These are phyloP conservation scores for Penstemon newberryi DNA, from an alignment of 257 asterid species.

Conservation along the genomic window DNA sequence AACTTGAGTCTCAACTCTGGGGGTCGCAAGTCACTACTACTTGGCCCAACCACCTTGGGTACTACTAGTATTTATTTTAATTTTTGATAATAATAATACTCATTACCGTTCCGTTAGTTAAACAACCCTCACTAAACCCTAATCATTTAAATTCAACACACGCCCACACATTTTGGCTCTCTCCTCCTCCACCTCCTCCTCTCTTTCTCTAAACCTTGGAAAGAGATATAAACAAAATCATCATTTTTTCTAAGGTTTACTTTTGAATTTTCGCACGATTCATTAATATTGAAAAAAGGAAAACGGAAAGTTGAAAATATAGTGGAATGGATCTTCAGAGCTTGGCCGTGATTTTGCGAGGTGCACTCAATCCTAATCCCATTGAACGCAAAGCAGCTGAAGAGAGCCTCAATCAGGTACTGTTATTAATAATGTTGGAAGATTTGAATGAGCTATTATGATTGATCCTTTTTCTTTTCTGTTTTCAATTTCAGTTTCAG, in stretches of 20 bases:
- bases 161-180: neutral
- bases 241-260: neutral
- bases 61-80: too few species aligned
- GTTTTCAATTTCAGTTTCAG: slow-evolving; percentile 60
- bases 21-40: too few species aligned
- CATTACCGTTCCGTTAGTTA: neutral
- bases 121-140: slow-evolving; percentile 23
- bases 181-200: neutral
- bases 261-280: too few species aligned
- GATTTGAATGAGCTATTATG: neutral
- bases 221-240: neutral
- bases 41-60: too few species aligned
- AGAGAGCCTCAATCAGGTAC: slow-evolving; percentile 85
- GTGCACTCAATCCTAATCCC: slow-evolving; percentile 83
- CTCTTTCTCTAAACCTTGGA: slow-evolving; percentile 28
- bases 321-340: slow-evolving; percentile 77
- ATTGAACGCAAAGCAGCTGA: slow-evolving; percentile 89
- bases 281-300: neutral
- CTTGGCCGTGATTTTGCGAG: slow-evolving; percentile 67
- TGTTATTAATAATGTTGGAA: slow-evolving; percentile 3
- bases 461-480: slow-evolving; percentile 15
- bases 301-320: slow-evolving; percentile 11
- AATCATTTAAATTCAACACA: slow-evolving; percentile 21
- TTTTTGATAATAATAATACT: too few species aligned
- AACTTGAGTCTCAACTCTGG: too few species aligned